Evolutionary conservation across 805 yeast genomes (phyloP), one percentile per base, ranked within the genome.

Genomic region (Torulaspora gathmanii): DNA sequence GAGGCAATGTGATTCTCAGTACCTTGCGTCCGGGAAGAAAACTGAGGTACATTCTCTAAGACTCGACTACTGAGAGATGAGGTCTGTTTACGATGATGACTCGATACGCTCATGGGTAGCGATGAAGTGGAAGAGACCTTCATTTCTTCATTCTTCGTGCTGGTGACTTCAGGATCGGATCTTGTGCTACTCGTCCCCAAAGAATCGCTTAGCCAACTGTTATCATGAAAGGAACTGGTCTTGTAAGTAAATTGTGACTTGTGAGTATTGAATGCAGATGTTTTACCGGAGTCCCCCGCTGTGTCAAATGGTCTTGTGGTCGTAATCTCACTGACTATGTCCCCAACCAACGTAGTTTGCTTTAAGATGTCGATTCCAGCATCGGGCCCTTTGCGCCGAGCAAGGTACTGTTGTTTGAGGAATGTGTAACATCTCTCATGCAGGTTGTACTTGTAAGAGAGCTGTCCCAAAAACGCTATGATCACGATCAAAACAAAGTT

Each of bases 401-500:
- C 46, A 8, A 49, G 27, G 25, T 53, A 54, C 29, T 52, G 57
- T 4, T 50, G 40, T 22, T 52, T 50, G 3, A 52, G 42, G 38
- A 50, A 58, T 12, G 29, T 42, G 31, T 47, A 54, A 2, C 47
- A 40, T 36, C 55, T 57, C 3, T 35, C 34, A 40, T 63, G 64
- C 19, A 57, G 34, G 22, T 63, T 53, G 42, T 59, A 46, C 30
- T 60, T 49, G 44, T 58, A 55, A 6, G 51, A 47, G 5, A 56
- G 16, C 34, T 65, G 63, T 2, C 58, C 55, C 13, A 52, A 27
- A 5, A 43, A 49, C 6, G 65, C 60, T 4, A 65, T 20, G 1
- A 54, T n/a, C 8, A 55, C 58, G 12, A 64, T 42, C 4, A 64
- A 22, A n/a, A 61, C 36, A 16, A 56, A 36, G 34, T 64, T 64